Evolutionary conservation across 2,329 filamentous ascomycete species (phyloP).

Genomic region (Fusarium denticulatum): DNA sequence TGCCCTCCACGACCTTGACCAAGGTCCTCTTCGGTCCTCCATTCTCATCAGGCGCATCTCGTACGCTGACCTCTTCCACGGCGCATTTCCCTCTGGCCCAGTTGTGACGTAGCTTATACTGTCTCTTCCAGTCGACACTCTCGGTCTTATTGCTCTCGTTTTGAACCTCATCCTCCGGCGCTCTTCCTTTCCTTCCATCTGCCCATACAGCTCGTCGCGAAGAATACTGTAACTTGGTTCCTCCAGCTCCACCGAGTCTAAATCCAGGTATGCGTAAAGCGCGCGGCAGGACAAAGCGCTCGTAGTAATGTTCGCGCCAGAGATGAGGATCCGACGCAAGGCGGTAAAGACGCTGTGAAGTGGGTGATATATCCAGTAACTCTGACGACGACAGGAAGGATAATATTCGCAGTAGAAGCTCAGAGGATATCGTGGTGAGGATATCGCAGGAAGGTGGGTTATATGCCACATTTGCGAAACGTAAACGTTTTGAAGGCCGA

Average conservation of each 20-base stretch:
- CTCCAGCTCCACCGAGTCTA: conserved; percentile 46
- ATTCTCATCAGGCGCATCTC: conserved; percentile 47
- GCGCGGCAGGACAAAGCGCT: conserved; percentile 84
- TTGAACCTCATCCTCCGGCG: conserved; percentile 50
- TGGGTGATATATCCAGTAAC: conserved; percentile 69
- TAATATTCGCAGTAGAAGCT: conserved; percentile 85
- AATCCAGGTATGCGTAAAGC: conserved; percentile 79
- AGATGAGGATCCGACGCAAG: conserved; percentile 85
- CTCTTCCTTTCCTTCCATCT: conserved; percentile 55
- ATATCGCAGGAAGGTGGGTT: conserved; percentile 58
- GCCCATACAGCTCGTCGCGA: conserved; percentile 57
- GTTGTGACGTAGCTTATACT: conserved; percentile 90
- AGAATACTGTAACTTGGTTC: conserved; percentile 56
- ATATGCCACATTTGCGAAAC: conserved; percentile 16
- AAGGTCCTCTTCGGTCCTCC: conserved; percentile 67
- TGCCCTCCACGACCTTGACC: conserved; percentile 79
- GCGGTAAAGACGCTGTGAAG: conserved; percentile 79
- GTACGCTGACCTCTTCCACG: conserved; percentile 78
- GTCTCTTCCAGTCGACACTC: conserved; percentile 82
- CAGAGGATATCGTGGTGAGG: conserved; percentile 82
- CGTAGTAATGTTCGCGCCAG: conserved; percentile 91
- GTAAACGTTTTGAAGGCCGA: conserved; percentile 38
- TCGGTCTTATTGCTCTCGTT: conserved; percentile 5
- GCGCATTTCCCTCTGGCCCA: conserved; percentile 87
- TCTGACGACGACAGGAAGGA: conserved; percentile 76